Evolutionary conservation across 768 basidiomycete genomes (phyloP), one percentile per base, ranked within the genome.

Genomic region (Postia placenta): DNA sequence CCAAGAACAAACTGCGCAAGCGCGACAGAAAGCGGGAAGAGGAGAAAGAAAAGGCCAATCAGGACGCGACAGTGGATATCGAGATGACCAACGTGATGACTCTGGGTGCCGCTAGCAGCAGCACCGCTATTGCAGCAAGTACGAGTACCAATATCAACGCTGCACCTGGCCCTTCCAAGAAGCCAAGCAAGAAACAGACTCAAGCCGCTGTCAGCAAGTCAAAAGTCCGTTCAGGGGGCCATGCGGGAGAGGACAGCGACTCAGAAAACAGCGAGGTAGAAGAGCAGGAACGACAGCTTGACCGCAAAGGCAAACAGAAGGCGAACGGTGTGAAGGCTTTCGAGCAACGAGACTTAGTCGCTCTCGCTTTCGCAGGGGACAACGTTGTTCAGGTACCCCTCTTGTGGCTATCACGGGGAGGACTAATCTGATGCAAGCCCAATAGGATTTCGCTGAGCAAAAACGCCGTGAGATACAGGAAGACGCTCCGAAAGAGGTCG

Each of bases 331-430:
- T 79, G 0, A 78, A 75, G 45, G 87, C 88, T 0, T 92, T 97
- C 68, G 75, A 88, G 63, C 95, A 98, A 65, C 76, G 90, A 33
- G 92, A 98, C 56, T 73, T 98, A 11, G 93, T 99, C 11, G 89
- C 93, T 1, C 81, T 83, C 47, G 96, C 96, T 0, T 99, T 99
- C 70, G 95, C 94, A 1, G 94, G 92, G 2, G 96, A 99, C 65
- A 91, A 98, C 55, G 95, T 98, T 26, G 83, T 96, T 5, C 83
- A 87, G 68, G 92, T 92, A 59, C 1, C 4, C 9, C 12, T 44
- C 26, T 3, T 37, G 12, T 33, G 27, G 5, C 40, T 22, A 6
- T 26, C 5, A n/a, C 12, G 49, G 33, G 39, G 25, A 12, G 30
- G 30, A 47, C n/a, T 49, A 41, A 46, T 23, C 48, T n/a, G n/a